Evolutionary conservation across 768 basidiomycete genomes (phyloP), one percentile per base, ranked within the genome.

Genomic region (Nidula microcarpa): DNA sequence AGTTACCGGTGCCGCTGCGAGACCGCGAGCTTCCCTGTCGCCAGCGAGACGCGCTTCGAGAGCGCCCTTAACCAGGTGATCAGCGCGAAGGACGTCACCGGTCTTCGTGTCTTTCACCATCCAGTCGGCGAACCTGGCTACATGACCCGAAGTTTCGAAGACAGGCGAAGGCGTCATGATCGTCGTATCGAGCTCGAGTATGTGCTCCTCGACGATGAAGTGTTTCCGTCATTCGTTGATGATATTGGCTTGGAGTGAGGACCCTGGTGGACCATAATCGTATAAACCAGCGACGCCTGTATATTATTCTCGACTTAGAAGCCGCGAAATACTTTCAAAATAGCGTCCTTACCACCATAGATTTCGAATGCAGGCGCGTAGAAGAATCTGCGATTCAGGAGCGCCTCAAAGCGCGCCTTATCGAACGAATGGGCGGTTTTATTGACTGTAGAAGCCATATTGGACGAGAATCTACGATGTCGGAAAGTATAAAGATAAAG

Each of bases 361-460:
- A 99, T 98, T 72, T 98, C 97, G 63, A 98, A 99, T 4, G 97
- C 92, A 18, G 96, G 96, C 3, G 96, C 92, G 66, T 91, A 98
- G 78, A 98, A 99, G 78, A 99, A 99, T 47, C 97, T 79, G 53
- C 90, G 84, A 64, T 86, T 89, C 51, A 98, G 80, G 46, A 96
- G 71, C 17, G 86, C 86, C 62, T 98, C 97, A 33, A 98, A 79
- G 18, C 86, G 81, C 17, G 74, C 57, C 72, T 95, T 96, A 69
- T 95, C 91, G 65, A 99, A 99, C 2, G 85, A 66, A 64, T 94
- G 92, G 0, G 84, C 87, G 2, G 81, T 82, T 74, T 89, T 96
- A 78, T 94, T 89, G 57, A 94, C 79, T 36, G 59, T 52, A 2
- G 62, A 52, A 44, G 68, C 52, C 72, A 71, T 72, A 34, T 53